These are phyloP conservation scores for Neurospora sp. DNA, from an alignment of 495 filamentous ascomycete species.

Conservation along the genomic window DNA sequence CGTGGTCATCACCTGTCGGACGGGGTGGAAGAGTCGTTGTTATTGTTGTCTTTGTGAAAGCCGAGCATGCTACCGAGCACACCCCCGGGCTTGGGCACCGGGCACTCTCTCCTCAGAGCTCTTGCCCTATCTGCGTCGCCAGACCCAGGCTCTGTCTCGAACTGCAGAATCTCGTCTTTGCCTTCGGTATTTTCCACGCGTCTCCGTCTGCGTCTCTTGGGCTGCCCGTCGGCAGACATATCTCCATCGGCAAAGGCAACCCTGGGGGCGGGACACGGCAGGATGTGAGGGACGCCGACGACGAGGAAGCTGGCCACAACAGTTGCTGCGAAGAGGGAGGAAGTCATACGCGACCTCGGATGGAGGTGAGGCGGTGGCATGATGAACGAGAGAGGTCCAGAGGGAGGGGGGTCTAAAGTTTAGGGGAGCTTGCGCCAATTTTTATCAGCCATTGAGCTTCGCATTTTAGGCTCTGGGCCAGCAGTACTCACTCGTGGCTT, in stretches of 20 bases:
- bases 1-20: constrained; percentile 10
- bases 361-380: constrained; percentile 92
- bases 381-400: constrained; percentile 7
- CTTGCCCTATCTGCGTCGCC: constrained; percentile 5
- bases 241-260: constrained; percentile 62
- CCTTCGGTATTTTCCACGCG: constrained; percentile 18
- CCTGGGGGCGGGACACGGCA: constrained; percentile 84
- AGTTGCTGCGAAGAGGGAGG: constrained; percentile 90
- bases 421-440: constrained; percentile 8
- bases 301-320: constrained; percentile 83
- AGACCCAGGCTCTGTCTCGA: constrained; percentile 10
- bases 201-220: constrained; percentile 37
- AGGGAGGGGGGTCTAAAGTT: not conserved
- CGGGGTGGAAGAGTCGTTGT: constrained; percentile 1
- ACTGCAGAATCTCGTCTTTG: constrained; percentile 29
- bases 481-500: not conserved
- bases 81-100: constrained; percentile 74
- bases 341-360: constrained; percentile 82
- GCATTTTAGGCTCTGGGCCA: not conserved
- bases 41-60: constrained; percentile 33
- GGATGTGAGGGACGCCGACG: constrained; percentile 80
- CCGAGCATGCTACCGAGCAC: constrained; percentile 66
- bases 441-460: not conserved
- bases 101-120: constrained; percentile 51
- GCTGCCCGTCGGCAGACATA: constrained; percentile 38